phyloP scores from a whole-genome alignment of 371 early-diverging fungal species.

The Massospora cicadina region DNA sequence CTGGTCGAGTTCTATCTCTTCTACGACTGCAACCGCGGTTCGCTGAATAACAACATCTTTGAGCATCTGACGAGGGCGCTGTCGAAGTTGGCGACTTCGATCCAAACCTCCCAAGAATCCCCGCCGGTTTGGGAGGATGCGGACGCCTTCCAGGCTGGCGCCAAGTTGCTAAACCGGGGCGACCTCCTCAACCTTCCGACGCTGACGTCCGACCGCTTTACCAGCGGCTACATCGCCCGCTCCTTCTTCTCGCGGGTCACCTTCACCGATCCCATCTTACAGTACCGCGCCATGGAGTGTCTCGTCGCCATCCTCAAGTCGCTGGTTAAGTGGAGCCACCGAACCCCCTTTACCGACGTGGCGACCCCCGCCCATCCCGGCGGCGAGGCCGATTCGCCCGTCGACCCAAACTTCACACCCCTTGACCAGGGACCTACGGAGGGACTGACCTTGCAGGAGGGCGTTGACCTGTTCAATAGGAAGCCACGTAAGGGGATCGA shows the following conservation, averaged over 20 bases:
- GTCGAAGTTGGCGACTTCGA: constrained; percentile 29
- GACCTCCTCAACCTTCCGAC: constrained; percentile 1
- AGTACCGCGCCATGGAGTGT: constrained; percentile 20
- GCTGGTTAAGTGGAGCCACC: constrained; percentile 34
- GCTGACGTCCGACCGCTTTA: constrained; percentile 4
- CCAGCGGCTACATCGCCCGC: not conserved
- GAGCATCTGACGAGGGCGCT: not conserved
- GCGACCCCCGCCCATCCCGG: not conserved
- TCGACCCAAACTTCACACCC: constrained; percentile 37
- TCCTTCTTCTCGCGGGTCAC: constrained; percentile 12
- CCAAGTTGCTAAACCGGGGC: constrained; percentile 14
- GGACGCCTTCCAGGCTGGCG: constrained; percentile 16
- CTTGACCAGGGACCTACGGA: constrained; percentile 62
- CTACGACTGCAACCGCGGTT: constrained; percentile 66
- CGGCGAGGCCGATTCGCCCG: not conserved
- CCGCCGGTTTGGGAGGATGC: constrained; percentile 26
- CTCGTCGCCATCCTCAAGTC: constrained; percentile 30
- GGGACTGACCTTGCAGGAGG: constrained; percentile 60
- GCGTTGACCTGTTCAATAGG: constrained; percentile 62
- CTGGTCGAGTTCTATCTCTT: constrained; percentile 91
- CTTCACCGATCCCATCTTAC: constrained; percentile 20
- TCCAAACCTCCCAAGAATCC: constrained; percentile 49
- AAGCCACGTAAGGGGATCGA: constrained; percentile 53
- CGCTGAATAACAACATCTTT: constrained; percentile 7
- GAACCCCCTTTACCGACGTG: not conserved